Evolutionary conservation across 164 flowering plant genomes (phyloP).

Genomic region (Vitis cinerea): DNA sequence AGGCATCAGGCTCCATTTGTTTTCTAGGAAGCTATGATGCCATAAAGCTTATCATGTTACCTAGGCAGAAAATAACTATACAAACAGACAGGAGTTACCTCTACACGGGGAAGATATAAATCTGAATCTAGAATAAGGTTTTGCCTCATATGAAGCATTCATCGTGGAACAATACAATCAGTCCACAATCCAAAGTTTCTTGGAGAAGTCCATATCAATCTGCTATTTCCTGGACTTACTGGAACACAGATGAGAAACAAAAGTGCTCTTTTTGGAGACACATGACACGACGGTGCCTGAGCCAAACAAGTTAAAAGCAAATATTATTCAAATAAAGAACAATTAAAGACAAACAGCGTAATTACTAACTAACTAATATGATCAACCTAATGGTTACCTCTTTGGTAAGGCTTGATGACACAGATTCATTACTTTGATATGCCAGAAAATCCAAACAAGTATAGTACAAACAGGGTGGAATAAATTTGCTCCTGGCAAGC

Average conservation of each 20-base stretch:
- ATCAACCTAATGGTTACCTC: conserved; percentile 26
- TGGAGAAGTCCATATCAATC: conserved; percentile 79
- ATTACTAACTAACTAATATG: not conserved
- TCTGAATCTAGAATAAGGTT: conserved; percentile 88
- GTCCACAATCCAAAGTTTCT: conserved; percentile 78
- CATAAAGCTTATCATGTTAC: not conserved
- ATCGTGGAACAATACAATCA: conserved; percentile 65
- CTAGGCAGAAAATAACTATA: not conserved
- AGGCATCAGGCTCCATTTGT: too few species aligned
- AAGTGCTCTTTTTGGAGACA: conserved; percentile 24
- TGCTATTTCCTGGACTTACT: conserved; percentile 88
- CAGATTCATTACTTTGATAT: conserved; percentile 29
- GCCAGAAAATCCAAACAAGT: conserved; percentile 13
- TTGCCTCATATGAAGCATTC: conserved; percentile 72
- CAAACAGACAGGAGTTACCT: conserved; percentile 41
- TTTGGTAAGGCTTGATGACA: conserved; percentile 20
- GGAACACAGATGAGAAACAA: conserved; percentile 75
- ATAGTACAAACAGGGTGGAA: conserved; percentile 66
- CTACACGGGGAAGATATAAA: conserved; percentile 78
- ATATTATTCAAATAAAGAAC: not conserved
- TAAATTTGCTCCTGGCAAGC: conserved; percentile 39
- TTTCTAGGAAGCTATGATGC: not conserved
- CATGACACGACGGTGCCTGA: not conserved
- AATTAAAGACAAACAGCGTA: not conserved
- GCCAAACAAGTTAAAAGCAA: too few species aligned